Base-by-base conservation (phyloP, 2,329 filamentous ascomycete species). In the Cladosporium sphaerospermum region DNA sequence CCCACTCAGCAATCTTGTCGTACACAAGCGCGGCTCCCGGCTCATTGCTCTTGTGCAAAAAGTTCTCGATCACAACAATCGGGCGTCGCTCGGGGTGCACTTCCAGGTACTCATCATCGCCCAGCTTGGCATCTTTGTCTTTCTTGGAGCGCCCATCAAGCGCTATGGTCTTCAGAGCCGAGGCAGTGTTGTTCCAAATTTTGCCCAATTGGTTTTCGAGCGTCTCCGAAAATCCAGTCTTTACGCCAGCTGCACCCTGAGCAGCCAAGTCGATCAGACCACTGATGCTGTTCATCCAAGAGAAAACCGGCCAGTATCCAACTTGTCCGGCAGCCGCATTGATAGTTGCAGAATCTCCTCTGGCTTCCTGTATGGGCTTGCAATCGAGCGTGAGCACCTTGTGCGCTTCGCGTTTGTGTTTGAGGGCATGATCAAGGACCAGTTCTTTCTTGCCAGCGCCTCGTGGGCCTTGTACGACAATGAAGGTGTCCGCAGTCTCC, bases 271-370 rank as follows among this genome's bases (percentile, higher is more conserved):
- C 93, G 58, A 96, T 78, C 72, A 96, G 82, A 67, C 90, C 95
- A 71, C 88, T 95, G 59, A 97, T 82, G 64, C 84, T 96, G 70
- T 97, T 96, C 72, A 95, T 87, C 88, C 91, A 97, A 0, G 89
- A 95, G 68, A 99, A 99, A 0, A 99, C 83, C 0, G 93, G 93
- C 8, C 88, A 79, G 67, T 96, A 97, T 8, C 93, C 92, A 45
- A 97, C 91, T 58, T 91, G 83, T 1, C 77, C 73, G 1, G 92
- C 93, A 5, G 93, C 84, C 39, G 86, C 84, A 56, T 82, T 82
- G 62, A 99, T 96, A 0, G 88, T 96, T 2, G 84, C 82, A 7
- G 85, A 84, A 65, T 99, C 93, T 4, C 93, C 91, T 52, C 88
- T 83, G 1, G 92, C 90, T 69, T 97, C 92, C 55, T 92, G 86